Base-by-base conservation (phyloP, 371 early-diverging fungal species). In the Syncephalis plumigaleata region DNA sequence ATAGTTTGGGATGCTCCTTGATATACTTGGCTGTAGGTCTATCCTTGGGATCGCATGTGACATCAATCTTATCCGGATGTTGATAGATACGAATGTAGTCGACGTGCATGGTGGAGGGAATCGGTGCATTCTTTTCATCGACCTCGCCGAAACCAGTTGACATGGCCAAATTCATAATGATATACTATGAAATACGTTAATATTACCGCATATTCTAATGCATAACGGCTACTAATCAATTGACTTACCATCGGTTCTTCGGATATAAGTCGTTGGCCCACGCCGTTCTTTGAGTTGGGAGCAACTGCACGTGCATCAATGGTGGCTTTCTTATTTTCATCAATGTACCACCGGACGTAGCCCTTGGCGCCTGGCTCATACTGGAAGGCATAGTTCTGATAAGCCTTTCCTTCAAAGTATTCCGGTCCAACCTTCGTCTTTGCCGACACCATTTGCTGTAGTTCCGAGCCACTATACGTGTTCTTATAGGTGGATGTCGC, bases 1-100 rank as follows among this genome's bases (percentile, higher is more conserved):
- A 57, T 13, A 54, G 54, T 26, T 57, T 50, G 38, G 44, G 40
- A 31, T 57, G 57, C 16, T 47, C 37, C 27, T 66, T 55, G 31
- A 71, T 71, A 47, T 71, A 71, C 43, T 69, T 53, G 44, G 61
- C 56, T 1, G 71, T 71, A 9, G 71, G 71, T 22, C 56, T 48
- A 45, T 66, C 68, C 1, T 54, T 51, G 15, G 71, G 70, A 40
- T 67, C 68, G 48, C 71, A 71, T 26, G 70, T 66, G n/a, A 69
- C 51, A 24, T 55, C 57, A 39, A 66, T 66, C 31, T 62, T 57
- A 42, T 71, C 65, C 4, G 67, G 68, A 40, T 65, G 59, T 39
- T 71, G 71, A 58, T 66, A 71, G 36, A 70, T 49, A 9, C 71
- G 61, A 9, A 71, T 54, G 43, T 69, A 69, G 54, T 71, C 70